Conservation (phyloP, 2,329 filamentous ascomycete species). For the Colletotrichum aenigma region DNA sequence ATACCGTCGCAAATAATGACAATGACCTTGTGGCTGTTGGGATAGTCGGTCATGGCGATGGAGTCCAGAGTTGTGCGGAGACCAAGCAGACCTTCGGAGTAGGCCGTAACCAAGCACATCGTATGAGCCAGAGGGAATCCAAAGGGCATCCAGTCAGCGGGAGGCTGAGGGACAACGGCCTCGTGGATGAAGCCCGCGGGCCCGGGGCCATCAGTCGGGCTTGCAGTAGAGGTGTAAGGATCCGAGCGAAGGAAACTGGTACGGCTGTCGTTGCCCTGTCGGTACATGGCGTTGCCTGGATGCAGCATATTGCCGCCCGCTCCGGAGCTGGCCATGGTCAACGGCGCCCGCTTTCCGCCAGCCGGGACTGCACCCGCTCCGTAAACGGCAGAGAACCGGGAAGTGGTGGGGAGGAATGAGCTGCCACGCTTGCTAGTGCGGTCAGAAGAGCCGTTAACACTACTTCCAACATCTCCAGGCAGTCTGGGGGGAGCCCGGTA, state of each 20-base stretch:
- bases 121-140: slow-evolving; percentile 93
- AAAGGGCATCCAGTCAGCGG: slow-evolving; percentile 96
- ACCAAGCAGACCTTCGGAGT: slow-evolving; percentile 93
- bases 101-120: slow-evolving; percentile 94
- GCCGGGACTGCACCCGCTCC: slow-evolving; percentile 65
- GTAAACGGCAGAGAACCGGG: slow-evolving; percentile 91
- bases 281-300: slow-evolving; percentile 72
- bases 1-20: slow-evolving; percentile 96
- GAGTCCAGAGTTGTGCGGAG: slow-evolving; percentile 94
- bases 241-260: slow-evolving; percentile 69
- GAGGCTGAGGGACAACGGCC: slow-evolving; percentile 92
- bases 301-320: slow-evolving; percentile 75
- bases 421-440: slow-evolving; percentile 81
- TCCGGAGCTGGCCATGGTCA: slow-evolving; percentile 93
- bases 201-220: slow-evolving; percentile 71
- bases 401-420: slow-evolving; percentile 88
- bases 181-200: slow-evolving; percentile 97
- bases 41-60: slow-evolving; percentile 96
- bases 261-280: slow-evolving; percentile 65
- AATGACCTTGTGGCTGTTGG: slow-evolving; percentile 98
- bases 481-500: slow-evolving; percentile 88
- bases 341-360: slow-evolving; percentile 65
- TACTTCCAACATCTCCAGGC: slow-evolving; percentile 73
- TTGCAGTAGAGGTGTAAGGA: slow-evolving; percentile 58
- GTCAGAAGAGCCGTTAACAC: slow-evolving; percentile 66